Percentiles rank a stretch among this genome's conserved stretches.
Evolutionary conservation across 1,284 basidiomycete genomes (phyloP).

Genomic region (Tilletia horrida): DNA sequence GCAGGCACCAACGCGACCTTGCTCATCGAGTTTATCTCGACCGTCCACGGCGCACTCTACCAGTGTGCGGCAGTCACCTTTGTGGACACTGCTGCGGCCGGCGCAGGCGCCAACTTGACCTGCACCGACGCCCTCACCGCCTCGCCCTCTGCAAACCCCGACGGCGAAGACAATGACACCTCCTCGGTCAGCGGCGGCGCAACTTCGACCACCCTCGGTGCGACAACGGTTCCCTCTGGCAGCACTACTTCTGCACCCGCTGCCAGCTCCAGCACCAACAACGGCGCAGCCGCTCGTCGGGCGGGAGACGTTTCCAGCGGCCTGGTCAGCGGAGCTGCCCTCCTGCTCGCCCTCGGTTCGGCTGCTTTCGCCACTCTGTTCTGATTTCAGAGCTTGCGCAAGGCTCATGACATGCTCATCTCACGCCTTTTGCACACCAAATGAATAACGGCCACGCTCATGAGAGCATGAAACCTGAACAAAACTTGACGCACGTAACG

Average conservation of each 20-base stretch:
- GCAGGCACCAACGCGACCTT: conserved; percentile 31
- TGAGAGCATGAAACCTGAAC: too few relatives aligned
- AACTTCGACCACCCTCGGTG: neutral
- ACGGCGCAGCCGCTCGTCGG: neutral
- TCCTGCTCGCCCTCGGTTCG: neutral
- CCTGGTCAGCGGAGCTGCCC: neutral
- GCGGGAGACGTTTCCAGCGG: neutral
- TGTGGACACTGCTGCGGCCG: conserved; percentile 19
- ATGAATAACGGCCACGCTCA: too few relatives aligned
- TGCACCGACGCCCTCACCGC: conserved; percentile 28
- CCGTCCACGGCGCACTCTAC: conserved; percentile 31
- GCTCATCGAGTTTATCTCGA: conserved; percentile 35
- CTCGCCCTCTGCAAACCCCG: neutral
- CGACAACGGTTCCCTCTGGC: neutral
- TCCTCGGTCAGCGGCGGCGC: neutral
- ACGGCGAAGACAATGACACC: neutral
- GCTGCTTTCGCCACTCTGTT: neutral
- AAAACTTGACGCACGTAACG: too few relatives aligned
- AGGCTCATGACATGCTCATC: too few relatives aligned
- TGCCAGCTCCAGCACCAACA: neutral
- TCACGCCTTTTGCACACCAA: too few relatives aligned
- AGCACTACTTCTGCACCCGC: neutral
- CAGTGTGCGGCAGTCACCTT: conserved; percentile 33
- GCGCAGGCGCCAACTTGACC: conserved; percentile 22
- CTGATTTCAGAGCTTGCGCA: neutral